Base-by-base conservation (phyloP, 2,329 filamentous ascomycete species). In the Dothideomycetidae sp. region DNA sequence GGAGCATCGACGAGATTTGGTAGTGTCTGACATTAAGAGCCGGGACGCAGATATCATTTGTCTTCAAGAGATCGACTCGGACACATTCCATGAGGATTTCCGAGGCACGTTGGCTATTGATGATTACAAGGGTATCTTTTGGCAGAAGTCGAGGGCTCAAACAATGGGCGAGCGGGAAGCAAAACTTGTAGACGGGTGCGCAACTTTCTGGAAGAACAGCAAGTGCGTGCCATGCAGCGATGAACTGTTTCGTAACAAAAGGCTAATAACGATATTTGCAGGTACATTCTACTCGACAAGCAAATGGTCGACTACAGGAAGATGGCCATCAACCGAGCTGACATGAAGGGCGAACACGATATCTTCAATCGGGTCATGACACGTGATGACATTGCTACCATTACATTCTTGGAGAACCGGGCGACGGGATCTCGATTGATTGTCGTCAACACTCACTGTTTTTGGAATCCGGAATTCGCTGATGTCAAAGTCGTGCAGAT, bases 311-410 rank as follows among this genome's bases (percentile, higher is more conserved):
- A 94, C 58, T 93, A 94, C 55, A 78, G 81, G 26, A 80, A 83
- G 42, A 82, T 84, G 40, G 88, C 88, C 46, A 93, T 98, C 59
- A 90, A 92, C 54, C 71, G 90, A 46, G 83, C 86, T 2, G 90
- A 96, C 55, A 93, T 94, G 75, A 96, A 96, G 63, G 83, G 86
- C 40, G 84, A 93, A 52, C 83, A 93, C 54, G 90, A 98, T 52
- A 88, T 96, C 40, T 96, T 93, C 70, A 98, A 98, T 57, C 81
- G 90, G 17, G 81, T 98, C 43, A 96, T 94, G 90, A 86, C 88
- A 43, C 84, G 90, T 61, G 90, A 98, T 66, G 88, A 96, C 55
- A 93, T 98, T 57, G 90, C 81, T 11, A 79, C 93, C 33, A 74
- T 93, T 33, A 76, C 81, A 39, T 93, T 96, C 64, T 74, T 98